A percentile compares a stretch with the other conserved stretches of the same genome.
phyloP scores from a whole-genome alignment of 257 asterid genomes.

The Fraxinus pennsylvanica region DNA sequence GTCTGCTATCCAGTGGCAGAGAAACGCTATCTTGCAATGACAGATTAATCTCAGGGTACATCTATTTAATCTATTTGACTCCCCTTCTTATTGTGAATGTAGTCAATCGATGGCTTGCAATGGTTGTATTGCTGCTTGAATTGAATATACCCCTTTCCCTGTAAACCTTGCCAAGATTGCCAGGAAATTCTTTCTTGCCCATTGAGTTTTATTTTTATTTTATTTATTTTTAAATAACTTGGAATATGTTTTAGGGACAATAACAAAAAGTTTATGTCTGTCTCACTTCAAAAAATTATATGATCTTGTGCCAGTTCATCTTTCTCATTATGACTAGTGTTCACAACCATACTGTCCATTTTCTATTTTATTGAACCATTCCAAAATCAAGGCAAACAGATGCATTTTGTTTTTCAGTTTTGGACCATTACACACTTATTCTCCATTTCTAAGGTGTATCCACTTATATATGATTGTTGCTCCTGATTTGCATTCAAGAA shows the following conservation, averaged over 20 bases:
- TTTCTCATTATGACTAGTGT: neutral
- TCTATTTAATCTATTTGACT: conserved; percentile 14
- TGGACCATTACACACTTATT: too few species aligned
- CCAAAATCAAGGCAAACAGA: neutral
- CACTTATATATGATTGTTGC: neutral
- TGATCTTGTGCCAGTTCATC: neutral
- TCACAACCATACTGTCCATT: neutral
- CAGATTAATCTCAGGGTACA: conserved; percentile 43
- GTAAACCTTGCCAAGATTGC: too few species aligned
- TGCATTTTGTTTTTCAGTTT: neutral
- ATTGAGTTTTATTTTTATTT: too few species aligned
- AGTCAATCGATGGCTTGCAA: too few species aligned
- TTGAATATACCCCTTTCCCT: too few species aligned
- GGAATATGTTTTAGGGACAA: neutral
- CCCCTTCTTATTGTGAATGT: too few species aligned
- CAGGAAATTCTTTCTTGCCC: too few species aligned
- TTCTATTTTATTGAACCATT: neutral
- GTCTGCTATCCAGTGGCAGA: conserved; percentile 30
- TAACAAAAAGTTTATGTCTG: neutral
- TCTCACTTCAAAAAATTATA: neutral
- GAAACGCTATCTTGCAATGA: conserved; percentile 32
- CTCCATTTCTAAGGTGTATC: too few species aligned
- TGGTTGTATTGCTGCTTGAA: too few species aligned
- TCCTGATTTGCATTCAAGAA: neutral
- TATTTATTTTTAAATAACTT: neutral